phyloP scores from a whole-genome alignment of 306 rosid genomes.

The Lagenaria siceraria region DNA sequence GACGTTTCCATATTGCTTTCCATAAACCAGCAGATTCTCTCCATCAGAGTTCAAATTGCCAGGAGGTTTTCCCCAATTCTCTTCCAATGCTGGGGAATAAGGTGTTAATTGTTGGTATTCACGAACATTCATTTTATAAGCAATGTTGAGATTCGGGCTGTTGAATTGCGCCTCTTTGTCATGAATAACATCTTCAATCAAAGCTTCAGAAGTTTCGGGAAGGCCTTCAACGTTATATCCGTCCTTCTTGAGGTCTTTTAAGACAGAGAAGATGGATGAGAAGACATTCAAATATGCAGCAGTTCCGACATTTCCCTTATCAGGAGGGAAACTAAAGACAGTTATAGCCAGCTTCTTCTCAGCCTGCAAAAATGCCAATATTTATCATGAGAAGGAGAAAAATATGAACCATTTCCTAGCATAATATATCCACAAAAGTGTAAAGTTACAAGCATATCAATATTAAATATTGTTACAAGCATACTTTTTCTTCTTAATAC shows the following conservation, averaged over 20 bases:
- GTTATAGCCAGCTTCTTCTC: constrained; percentile 86
- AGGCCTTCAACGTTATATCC: constrained; percentile 88
- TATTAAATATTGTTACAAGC: not conserved
- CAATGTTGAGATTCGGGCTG: constrained; percentile 84
- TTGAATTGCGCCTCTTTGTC: constrained; percentile 99
- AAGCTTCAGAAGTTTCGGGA: constrained; percentile 86
- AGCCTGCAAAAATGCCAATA: constrained; percentile 33
- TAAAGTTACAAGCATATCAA: not conserved
- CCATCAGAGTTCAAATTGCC: constrained; percentile 95
- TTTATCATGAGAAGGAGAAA: not conserved
- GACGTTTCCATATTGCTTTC: constrained; percentile 79
- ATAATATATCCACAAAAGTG: not conserved
- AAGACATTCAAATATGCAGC: constrained; percentile 97
- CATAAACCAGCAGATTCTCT: constrained; percentile 86
- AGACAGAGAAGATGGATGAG: constrained; percentile 78
- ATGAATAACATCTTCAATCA: constrained; percentile 81
- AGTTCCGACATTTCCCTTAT: constrained; percentile 96
- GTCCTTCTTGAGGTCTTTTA: constrained; percentile 63
- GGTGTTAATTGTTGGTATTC: constrained; percentile 84
- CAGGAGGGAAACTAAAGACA: constrained; percentile 98
- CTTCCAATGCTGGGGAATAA: constrained; percentile 69
- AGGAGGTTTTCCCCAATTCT: constrained; percentile 96
- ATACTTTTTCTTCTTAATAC: not conserved
- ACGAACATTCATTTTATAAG: constrained; percentile 83
- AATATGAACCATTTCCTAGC: not conserved